A percentile compares a stretch with the other conserved stretches of the same genome.
Evolutionary conservation across 768 basidiomycete species (phyloP).

Genomic region (Hydnomerulius pinastri): DNA sequence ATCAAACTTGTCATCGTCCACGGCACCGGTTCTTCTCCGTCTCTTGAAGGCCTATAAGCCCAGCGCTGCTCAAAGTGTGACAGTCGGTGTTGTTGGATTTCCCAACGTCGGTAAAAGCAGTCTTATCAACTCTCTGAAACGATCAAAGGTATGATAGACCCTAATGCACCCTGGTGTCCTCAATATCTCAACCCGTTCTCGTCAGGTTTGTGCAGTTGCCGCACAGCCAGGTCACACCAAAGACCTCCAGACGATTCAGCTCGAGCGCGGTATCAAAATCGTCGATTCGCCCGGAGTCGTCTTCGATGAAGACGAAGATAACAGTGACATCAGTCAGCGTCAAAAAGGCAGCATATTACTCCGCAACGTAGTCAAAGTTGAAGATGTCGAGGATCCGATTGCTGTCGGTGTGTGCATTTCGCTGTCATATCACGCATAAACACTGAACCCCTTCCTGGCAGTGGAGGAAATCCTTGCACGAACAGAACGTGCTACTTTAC

Average conservation of each 20-base stretch:
- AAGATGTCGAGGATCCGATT: constrained; percentile 89
- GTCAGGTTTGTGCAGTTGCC: constrained; percentile 87
- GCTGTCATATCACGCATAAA: no score
- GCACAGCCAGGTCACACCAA: constrained; percentile 95
- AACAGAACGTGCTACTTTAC: constrained; percentile 69
- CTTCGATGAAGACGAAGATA: constrained; percentile 75
- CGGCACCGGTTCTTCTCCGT: constrained; percentile 74
- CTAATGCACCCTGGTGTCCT: background rate
- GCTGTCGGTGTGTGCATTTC: constrained; percentile 66
- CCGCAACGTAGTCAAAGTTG: constrained; percentile 87
- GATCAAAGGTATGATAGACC: constrained; percentile 61
- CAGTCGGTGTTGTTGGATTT: constrained; percentile 92
- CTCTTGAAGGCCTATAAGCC: constrained; percentile 85
- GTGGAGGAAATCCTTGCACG: constrained; percentile 86
- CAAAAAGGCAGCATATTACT: constrained; percentile 64
- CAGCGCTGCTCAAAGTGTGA: constrained; percentile 63
- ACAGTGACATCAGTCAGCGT: constrained; percentile 47
- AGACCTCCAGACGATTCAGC: constrained; percentile 85
- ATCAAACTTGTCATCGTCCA: constrained; percentile 75
- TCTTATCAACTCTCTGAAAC: constrained; percentile 89
- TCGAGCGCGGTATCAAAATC: constrained; percentile 90
- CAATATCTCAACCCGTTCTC: background rate
- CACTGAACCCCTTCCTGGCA: constrained; percentile 26
- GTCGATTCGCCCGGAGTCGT: constrained; percentile 98
- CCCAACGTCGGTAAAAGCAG: constrained; percentile 98